Evolutionary conservation across 495 filamentous ascomycete genomes (phyloP), one percentile per base, ranked within the genome.

Genomic region (Cetradonia linearis): DNA sequence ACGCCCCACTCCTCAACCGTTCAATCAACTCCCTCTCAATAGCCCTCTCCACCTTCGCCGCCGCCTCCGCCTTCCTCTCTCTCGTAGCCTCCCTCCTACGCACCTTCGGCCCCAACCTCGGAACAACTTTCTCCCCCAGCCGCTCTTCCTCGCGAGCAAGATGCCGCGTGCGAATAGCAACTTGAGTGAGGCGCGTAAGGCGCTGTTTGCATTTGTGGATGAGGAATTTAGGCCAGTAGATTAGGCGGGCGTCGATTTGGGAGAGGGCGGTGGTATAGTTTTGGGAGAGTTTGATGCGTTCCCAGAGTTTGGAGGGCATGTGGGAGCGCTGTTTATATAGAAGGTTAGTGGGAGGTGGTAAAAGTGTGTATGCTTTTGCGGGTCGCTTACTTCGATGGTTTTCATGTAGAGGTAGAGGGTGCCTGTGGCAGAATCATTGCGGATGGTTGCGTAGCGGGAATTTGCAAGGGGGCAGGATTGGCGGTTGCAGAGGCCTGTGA

Each of bases 121-220:
- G 88, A 40, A 98, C 91, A 30, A 95, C 68, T 67, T 79, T 85
- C 76, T 98, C 93, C 25, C 92, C 93, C n/a, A 98, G 71, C 38
- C 90, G 74, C 63, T 91, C 89, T 48, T 96, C 88, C 73, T 97
- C 92, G 68, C 82, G 87, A 48, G 88, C 88, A 46, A 98, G 73
- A 67, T 83, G 82, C 70, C 84, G 80, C 78, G 88, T 93, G 55
- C 91, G 82, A 56, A 96, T 91, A 10, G 83, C 83, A 10, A 98
- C 94, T 75, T 97, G 94, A 44, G 90, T 94, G 68, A 98, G 77
- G 52, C 93, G 81, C 23, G 93, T 98, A 28, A 98, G 81, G 62
- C 93, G 86, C 75, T 98, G 93, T 76, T 98, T 98, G 83, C 91
- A 95, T 74, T 95, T 95, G 76, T 97, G 94, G 54, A 89, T 73